Base-by-base conservation (phyloP, 176 grass and related monocot genomes). In the Cenchrus fungigraminus region DNA sequence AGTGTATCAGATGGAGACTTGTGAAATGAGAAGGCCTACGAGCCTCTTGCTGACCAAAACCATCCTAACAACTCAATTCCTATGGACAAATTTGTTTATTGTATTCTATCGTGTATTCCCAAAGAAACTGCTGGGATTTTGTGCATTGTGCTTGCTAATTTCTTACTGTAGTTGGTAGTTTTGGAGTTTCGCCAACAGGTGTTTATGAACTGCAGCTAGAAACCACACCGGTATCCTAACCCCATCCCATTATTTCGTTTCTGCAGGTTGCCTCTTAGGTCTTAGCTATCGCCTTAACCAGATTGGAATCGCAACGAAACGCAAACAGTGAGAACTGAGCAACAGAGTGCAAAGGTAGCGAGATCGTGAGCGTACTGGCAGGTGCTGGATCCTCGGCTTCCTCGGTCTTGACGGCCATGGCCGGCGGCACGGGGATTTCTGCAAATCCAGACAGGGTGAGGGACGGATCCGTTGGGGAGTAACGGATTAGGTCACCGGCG, bases 381-480 rank as follows among this genome's bases (percentile, higher is more conserved):
- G 93, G 64, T 6, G 85, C 76, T 0, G 89, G 76, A 57, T 95
- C 95, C 74, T 98, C 95, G 8, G 82, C 74, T 8, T 98, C 92
- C 46, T 98, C 95, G 8, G 91, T 80, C 85, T 93, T 95, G 6
- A 90, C 85, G 6, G 86, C 87, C 92, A 95, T 91, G 65, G 82
- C 74, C 65, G 89, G 86, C 29, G 91, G 92, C 65, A 98, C 84
- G 29, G 95, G 89, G 32, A 98, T 87, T 22, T 98, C 95, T 97
- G 89, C 76, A 86, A 17, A 9, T 13, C 1, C 66, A 77, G 7
- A 31, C n/a, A 66, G 47, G 28, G 47, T 76, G 16, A 56, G 31
- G 28, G 79, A 42, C 56, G 4, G 74, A 83, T 79, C 47, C 29
- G 66, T n/a, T 43, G 74, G 72, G 13, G 47, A 25, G 65, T 9